A percentile compares a stretch with the other conserved stretches of the same genome.
phyloP scores from a whole-genome alignment of 768 basidiomycete species.

The Lactarius pseudohatsudake region DNA sequence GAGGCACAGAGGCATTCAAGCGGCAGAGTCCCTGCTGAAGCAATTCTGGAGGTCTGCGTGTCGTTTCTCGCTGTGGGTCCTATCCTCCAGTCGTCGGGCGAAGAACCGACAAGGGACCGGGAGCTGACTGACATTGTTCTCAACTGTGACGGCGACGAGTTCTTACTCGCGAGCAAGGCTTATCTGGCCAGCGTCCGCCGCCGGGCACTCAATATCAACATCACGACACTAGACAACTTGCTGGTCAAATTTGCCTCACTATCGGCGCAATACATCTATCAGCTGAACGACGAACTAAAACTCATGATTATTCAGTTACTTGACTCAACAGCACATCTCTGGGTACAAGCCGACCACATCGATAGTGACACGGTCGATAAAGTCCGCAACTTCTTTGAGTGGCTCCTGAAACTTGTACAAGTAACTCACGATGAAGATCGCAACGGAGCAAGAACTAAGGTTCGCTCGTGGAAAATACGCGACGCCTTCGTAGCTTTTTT shows the following conservation, averaged over 20 bases:
- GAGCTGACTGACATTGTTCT: constrained; percentile 56
- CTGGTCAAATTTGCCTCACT: constrained; percentile 54
- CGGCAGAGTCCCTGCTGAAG: constrained; percentile 35
- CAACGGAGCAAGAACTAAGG: constrained; percentile 35
- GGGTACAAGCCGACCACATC: constrained; percentile 41
- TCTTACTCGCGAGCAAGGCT: constrained; percentile 57
- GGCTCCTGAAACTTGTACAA: constrained; percentile 49
- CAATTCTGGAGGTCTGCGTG: constrained; percentile 53
- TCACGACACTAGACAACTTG: constrained; percentile 51
- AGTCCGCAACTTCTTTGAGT: constrained; percentile 50
- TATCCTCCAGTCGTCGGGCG: constrained; percentile 56
- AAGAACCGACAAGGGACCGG: constrained; percentile 61
- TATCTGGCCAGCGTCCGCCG: constrained; percentile 56
- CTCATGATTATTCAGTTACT: constrained; percentile 60
- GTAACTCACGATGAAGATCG: constrained; percentile 16
- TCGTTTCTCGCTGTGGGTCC: constrained; percentile 63
- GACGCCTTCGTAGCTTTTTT: constrained; percentile 65
- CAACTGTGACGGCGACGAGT: constrained; percentile 50
- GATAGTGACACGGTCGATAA: constrained; percentile 40
- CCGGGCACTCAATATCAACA: constrained; percentile 53
- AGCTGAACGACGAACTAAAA: constrained; percentile 52
- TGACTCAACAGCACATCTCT: constrained; percentile 60
- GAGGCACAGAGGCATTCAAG: constrained; percentile 35
- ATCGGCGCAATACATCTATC: constrained; percentile 53
- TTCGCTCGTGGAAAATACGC: constrained; percentile 66